Evolutionary conservation across 495 filamentous ascomycete genomes (phyloP), one percentile per base, ranked within the genome.

Genomic region (Pyronema omphalodes): DNA sequence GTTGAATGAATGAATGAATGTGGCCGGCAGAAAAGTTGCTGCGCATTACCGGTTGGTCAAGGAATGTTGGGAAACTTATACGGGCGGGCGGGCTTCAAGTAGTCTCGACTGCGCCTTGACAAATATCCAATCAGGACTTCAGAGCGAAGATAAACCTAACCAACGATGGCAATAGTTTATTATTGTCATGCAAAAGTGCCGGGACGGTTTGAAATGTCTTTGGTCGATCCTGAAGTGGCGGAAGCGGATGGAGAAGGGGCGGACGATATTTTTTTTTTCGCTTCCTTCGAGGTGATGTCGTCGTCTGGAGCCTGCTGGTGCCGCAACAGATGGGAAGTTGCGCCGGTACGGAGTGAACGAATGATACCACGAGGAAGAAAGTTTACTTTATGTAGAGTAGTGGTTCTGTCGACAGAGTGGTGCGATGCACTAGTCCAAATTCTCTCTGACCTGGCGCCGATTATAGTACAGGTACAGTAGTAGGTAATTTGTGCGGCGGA

Each of bases 31-130:
- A 33, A 41, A 39, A 12, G 48, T 52, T 52, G 29, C 39, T 33
- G 54, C 43, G 48, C 48, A 34, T 51, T 45, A 52, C 54, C 50
- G 54, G 53, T 55, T 62, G 48, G 53, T 57, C 55, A 63, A 54
- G 51, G 48, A 33, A 60, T 59, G 60, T 56, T 34, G 36, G 56
- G 55, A 58, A 63, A 58, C 57, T 63, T 63, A 63, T 63, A 63
- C 58, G 60, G 58, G 51, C 57, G 47, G 50, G 59, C 34, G 47
- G 50, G 59, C 34, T 51, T 29, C n/a, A 51, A 35, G 23, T 34
- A 34, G 35, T n/a, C 37, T 41, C 7, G 37, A 41, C 23, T 33
- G 7, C 9, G 14, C 50, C 39, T 17, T 41, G 37, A 43, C 19
- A 52, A 34, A 19, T 36, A 34, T 50, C 18, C 17, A 11, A 29